Percentiles rank a stretch among this genome's conserved stretches.
phyloP scores from a whole-genome alignment of 306 rosid genomes.

The Luffa acutangula region DNA sequence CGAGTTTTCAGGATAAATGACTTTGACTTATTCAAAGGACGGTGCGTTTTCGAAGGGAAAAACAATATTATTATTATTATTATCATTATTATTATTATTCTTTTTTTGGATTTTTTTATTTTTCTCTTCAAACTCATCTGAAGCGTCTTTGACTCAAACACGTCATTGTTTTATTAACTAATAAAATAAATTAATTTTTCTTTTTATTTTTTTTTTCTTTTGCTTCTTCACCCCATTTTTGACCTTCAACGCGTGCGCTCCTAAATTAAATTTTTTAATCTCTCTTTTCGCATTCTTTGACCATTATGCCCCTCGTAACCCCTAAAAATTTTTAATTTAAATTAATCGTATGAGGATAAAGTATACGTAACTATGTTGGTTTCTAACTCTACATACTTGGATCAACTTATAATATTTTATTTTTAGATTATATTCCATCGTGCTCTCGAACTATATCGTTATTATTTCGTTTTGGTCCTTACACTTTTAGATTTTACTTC shows the following conservation, averaged over 20 bases:
- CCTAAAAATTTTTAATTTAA: background rate
- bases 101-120: background rate
- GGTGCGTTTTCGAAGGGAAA: background rate
- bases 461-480: no score
- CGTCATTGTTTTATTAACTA: background rate
- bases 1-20: conserved; percentile 1
- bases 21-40: conserved; percentile 1
- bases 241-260: conserved; percentile 6
- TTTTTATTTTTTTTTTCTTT: background rate
- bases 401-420: background rate
- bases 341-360: background rate
- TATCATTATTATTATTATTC: no score
- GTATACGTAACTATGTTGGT: conserved; percentile 5
- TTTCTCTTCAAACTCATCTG: background rate
- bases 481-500: no score
- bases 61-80: background rate
- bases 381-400: background rate
- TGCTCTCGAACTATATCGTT: background rate
- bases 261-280: background rate
- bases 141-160: conserved; percentile 11
- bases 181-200: background rate
- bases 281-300: background rate
- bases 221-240: background rate
- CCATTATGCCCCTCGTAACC: background rate
- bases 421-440: background rate